Evolutionary conservation across 1,284 basidiomycete species (phyloP).

Genomic region (Puccinia brachypodii): DNA sequence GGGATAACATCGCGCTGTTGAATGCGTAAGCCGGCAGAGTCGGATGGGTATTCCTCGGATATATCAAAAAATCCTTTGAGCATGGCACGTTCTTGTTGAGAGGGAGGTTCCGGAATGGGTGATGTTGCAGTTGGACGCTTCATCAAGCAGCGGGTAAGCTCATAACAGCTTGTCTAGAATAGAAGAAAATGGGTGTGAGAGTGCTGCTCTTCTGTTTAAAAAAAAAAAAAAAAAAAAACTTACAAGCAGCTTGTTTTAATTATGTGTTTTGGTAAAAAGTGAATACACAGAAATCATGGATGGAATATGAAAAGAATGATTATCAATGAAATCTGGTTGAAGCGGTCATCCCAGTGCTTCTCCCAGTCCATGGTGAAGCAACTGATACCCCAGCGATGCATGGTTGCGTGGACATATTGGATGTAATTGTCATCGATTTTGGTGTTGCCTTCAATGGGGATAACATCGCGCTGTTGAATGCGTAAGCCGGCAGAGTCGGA

Average conservation of each 20-base stretch:
- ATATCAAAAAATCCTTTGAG: slow-evolving; percentile 23
- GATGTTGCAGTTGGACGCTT: slow-evolving; percentile 2
- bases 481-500: not conserved
- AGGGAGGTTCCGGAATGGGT: slow-evolving; percentile 14
- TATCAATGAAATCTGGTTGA: too few relatives aligned
- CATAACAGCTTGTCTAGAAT: slow-evolving; percentile 27
- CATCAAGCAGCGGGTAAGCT: slow-evolving; percentile 25
- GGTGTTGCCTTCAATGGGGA: not conserved
- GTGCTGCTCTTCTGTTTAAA: too few relatives aligned
- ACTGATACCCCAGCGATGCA: slow-evolving; percentile 33
- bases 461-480: slow-evolving; percentile 3
- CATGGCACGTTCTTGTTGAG: not conserved
- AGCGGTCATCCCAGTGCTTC: slow-evolving; percentile 12
- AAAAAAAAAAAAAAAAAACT: too few relatives aligned
- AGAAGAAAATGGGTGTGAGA: too few relatives aligned
- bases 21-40: slow-evolving; percentile 8
- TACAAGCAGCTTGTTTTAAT: too few relatives aligned
- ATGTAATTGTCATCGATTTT: slow-evolving; percentile 43
- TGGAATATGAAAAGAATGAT: too few relatives aligned
- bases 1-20: not conserved
- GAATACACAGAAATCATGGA: too few relatives aligned
- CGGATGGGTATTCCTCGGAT: not conserved
- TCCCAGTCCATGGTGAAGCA: slow-evolving; percentile 43
- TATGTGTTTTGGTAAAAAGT: too few relatives aligned
- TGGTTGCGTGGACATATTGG: slow-evolving; percentile 35